These are phyloP conservation scores for Saccharomycopsis fodiens DNA, from an alignment of 805 yeast genomes.

Conservation along the genomic window DNA sequence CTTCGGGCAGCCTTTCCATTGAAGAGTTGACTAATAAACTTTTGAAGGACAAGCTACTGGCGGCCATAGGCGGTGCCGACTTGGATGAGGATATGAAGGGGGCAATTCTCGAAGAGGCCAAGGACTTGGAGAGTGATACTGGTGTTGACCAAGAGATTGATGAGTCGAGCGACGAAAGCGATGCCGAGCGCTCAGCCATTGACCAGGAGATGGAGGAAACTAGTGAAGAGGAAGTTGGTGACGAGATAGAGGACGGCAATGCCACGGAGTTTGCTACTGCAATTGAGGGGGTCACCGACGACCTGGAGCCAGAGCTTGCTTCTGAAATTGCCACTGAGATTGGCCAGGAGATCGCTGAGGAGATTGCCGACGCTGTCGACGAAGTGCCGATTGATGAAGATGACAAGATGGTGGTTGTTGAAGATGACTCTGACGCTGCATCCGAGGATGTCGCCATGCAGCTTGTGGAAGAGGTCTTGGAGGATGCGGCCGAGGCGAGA, in stretches of 20 bases:
- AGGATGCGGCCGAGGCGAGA: neutral
- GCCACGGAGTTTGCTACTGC: neutral
- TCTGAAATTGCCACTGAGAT: slow-evolving; percentile 1
- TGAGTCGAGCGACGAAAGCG: neutral
- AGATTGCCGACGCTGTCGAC: neutral
- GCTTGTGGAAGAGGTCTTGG: neutral
- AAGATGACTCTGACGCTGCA: neutral
- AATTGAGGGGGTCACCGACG: neutral
- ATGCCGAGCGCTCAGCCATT: neutral
- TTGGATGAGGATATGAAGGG: neutral
- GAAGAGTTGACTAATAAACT: neutral
- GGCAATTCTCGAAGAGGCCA: neutral
- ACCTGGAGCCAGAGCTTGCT: neutral
- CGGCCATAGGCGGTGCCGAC: neutral
- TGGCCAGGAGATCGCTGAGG: neutral
- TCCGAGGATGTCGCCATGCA: neutral
- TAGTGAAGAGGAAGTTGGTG: neutral
- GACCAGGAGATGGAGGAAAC: neutral
- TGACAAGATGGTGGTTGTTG: neutral
- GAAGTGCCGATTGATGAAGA: neutral
- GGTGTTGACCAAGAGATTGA: neutral
- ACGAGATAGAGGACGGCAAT: neutral
- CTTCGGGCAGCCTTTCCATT: neutral
- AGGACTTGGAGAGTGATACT: neutral
- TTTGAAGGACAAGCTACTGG: neutral